Evolutionary conservation across 208 protist genomes (phyloP).

Genomic region (Vickermania ingenoplastis): DNA sequence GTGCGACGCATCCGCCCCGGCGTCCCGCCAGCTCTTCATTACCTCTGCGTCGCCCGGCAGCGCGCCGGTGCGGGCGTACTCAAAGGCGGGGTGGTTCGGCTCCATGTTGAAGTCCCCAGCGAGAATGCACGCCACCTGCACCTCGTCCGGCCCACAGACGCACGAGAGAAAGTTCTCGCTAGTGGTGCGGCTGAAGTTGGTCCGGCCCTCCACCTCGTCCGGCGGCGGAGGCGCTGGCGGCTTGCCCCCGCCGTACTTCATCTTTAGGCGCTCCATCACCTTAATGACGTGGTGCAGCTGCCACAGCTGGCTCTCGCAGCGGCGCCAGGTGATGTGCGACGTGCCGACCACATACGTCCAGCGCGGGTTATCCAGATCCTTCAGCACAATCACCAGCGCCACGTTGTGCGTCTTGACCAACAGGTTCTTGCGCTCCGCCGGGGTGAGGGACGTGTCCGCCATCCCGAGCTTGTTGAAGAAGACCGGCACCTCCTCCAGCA

Average conservation of each 20-base stretch:
- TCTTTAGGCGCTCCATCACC: conserved; percentile 42
- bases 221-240: background rate
- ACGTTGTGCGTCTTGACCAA: conserved; percentile 78
- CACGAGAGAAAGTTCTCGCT: background rate
- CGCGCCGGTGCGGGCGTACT: conserved; percentile 29
- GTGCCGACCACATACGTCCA: conserved; percentile 54
- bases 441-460: conserved; percentile 33
- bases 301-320: conserved; percentile 74
- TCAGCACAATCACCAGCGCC: conserved; percentile 57
- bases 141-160: background rate
- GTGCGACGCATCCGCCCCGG: background rate
- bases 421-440: conserved; percentile 52
- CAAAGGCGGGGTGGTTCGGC: conserved; percentile 26
- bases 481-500: conserved; percentile 47
- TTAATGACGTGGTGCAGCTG: conserved; percentile 55
- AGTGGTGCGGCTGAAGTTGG: background rate
- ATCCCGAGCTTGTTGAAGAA: conserved; percentile 64
- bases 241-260: conserved; percentile 27
- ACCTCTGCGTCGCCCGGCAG: conserved; percentile 27
- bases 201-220: background rate
- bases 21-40: conserved; percentile 29
- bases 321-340: conserved; percentile 75
- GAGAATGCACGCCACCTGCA: conserved; percentile 38
- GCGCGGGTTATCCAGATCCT: conserved; percentile 25
- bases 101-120: conserved; percentile 82